Conservation (phyloP, 2,329 filamentous ascomycete species). For the Trichophyton schoenleinii region DNA sequence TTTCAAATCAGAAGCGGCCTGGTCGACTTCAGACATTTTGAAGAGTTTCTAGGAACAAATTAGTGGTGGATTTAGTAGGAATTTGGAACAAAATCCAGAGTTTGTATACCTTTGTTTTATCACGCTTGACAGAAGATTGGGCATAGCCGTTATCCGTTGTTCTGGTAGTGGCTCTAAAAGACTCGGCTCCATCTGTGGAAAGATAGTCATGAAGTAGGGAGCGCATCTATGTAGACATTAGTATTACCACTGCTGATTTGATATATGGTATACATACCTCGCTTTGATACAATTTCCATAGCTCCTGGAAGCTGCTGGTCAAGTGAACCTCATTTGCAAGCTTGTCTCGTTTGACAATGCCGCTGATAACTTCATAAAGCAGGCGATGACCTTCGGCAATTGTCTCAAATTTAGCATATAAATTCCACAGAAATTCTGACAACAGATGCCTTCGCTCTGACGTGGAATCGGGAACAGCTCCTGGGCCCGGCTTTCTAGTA, state of each 20-base stretch:
- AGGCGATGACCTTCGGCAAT: conserved; percentile 92
- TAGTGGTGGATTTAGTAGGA: not conserved
- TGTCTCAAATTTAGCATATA: conserved; percentile 94
- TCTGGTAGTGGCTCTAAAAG: conserved; percentile 42
- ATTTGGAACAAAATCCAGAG: not conserved
- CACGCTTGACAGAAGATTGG: conserved; percentile 37
- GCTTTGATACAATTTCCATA: conserved; percentile 97
- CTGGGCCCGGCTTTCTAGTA: conserved; percentile 41
- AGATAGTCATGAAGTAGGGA: conserved; percentile 92
- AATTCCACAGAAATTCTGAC: conserved; percentile 77
- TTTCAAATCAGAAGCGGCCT: conserved; percentile 64
- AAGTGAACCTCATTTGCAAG: conserved; percentile 50
- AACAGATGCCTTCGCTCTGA: conserved; percentile 73
- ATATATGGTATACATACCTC: conserved; percentile 38
- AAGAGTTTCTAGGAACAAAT: conserved; percentile 53
- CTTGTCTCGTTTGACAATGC: conserved; percentile 73
- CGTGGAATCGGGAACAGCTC: conserved; percentile 57
- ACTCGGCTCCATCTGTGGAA: conserved; percentile 72
- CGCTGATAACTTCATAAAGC: conserved; percentile 80
- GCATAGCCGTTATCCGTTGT: conserved; percentile 39
- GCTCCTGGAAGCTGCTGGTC: conserved; percentile 80
- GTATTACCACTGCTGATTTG: not conserved
- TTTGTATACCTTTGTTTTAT: conserved; percentile 35
- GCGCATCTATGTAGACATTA: conserved; percentile 46
- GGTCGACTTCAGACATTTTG: conserved; percentile 63